These are phyloP conservation scores for Zhuliangozyma blackwelliae DNA, from an alignment of 1,139 yeast species.

Conservation along the genomic window DNA sequence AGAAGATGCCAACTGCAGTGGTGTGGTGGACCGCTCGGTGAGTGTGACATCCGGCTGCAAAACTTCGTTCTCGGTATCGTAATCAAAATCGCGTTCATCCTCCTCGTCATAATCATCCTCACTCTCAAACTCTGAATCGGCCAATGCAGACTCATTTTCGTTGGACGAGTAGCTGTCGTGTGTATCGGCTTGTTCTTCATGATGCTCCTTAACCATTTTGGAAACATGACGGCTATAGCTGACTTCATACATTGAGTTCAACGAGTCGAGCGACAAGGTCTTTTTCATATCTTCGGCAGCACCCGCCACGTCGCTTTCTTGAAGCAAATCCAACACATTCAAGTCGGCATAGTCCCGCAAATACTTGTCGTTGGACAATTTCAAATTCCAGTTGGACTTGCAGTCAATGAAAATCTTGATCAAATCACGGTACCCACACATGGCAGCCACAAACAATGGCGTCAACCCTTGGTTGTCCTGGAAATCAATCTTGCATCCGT, in stretches of 20 bases:
- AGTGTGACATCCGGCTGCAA: no score
- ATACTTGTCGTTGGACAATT: slow-evolving; percentile 55
- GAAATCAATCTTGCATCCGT: slow-evolving; percentile 75
- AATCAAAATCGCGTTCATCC: slow-evolving; percentile 25
- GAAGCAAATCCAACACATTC: slow-evolving; percentile 55
- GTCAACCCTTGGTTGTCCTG: slow-evolving; percentile 79
- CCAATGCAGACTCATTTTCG: slow-evolving; percentile 36
- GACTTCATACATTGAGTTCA: slow-evolving; percentile 38
- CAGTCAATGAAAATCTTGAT: slow-evolving; percentile 56
- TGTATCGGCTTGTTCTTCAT: slow-evolving; percentile 2
- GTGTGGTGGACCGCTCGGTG: no score
- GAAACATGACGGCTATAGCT: slow-evolving; percentile 41
- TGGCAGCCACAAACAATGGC: slow-evolving; percentile 81
- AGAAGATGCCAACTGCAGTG: no score
- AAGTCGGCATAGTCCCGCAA: slow-evolving; percentile 55
- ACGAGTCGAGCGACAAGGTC: slow-evolving; percentile 33
- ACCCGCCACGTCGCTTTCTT: slow-evolving; percentile 14
- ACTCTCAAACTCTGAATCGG: slow-evolving; percentile 40
- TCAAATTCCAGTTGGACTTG: slow-evolving; percentile 59
- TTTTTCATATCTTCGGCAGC: slow-evolving; percentile 17
- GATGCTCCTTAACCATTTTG: slow-evolving; percentile 29
- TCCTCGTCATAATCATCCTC: slow-evolving; percentile 22
- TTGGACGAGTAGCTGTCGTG: slow-evolving; percentile 8
- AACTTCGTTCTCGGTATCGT: slow-evolving; percentile 16
- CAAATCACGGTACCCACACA: slow-evolving; percentile 65